phyloP scores from a whole-genome alignment of 129 eudicot genomes.

The Calendula officinalis region DNA sequence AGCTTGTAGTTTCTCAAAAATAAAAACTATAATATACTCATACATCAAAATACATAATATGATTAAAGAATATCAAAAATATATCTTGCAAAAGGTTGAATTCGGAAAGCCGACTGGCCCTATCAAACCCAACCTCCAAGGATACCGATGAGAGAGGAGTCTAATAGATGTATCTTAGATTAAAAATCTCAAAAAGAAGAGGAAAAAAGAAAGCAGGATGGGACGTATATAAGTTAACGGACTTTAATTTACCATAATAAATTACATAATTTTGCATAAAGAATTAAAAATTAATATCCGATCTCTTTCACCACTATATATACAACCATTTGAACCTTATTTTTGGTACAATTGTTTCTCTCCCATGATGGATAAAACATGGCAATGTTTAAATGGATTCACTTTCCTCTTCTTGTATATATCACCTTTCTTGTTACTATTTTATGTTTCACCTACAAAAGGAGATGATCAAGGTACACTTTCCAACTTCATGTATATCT shows the following conservation, averaged over 20 bases:
- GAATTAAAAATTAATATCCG: slow-evolving; percentile 26
- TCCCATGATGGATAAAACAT: slow-evolving; percentile 33
- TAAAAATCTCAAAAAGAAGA: too few relatives aligned
- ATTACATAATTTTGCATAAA: neutral
- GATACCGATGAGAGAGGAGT: too few relatives aligned
- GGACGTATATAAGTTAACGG: too few relatives aligned
- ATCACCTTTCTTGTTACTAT: slow-evolving; percentile 29
- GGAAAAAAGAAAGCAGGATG: too few relatives aligned
- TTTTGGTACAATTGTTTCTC: slow-evolving; percentile 9
- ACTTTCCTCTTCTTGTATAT: slow-evolving; percentile 29
- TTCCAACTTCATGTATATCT: neutral
- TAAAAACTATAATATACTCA: too few relatives aligned
- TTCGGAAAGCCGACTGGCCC: too few relatives aligned
- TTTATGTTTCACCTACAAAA: slow-evolving; percentile 25
- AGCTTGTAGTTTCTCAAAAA: too few relatives aligned
- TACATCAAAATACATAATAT: too few relatives aligned
- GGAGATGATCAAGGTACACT: slow-evolving; percentile 35
- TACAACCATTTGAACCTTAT: slow-evolving; percentile 14
- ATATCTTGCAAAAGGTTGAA: too few relatives aligned
- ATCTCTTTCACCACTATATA: slow-evolving; percentile 26
- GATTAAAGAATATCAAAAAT: too few relatives aligned
- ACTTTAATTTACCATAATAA: neutral
- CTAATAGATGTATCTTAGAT: too few relatives aligned
- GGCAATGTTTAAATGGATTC: slow-evolving; percentile 25
- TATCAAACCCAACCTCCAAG: too few relatives aligned